These are phyloP conservation scores for Thalassiosira hispida DNA, from an alignment of 352 stramenopile genomes.

Conservation along the genomic window DNA sequence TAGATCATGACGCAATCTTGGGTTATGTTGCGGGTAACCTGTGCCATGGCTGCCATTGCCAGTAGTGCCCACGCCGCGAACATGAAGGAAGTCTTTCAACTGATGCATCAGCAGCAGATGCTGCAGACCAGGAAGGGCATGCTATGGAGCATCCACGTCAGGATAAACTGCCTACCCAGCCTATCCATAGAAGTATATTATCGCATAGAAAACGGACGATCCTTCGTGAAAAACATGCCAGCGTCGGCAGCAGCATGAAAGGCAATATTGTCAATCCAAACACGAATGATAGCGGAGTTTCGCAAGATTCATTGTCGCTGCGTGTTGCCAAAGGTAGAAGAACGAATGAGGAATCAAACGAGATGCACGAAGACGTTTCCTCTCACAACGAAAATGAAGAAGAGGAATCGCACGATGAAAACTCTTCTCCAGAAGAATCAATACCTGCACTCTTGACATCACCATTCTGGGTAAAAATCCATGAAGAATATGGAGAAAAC, in stretches of 20 bases:
- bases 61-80: background rate
- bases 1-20: too few relatives aligned
- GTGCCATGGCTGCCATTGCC: background rate
- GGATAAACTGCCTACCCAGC: constrained; percentile 10
- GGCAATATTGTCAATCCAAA: background rate
- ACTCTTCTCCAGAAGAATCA: background rate
- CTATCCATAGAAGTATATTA: constrained; percentile 29
- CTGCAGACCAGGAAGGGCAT: constrained; percentile 6
- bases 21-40: background rate
- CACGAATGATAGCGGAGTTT: background rate
- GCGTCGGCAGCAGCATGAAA: background rate
- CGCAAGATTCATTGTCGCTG: background rate
- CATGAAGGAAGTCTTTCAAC: constrained; percentile 7
- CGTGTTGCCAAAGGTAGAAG: background rate
- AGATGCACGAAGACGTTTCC: background rate
- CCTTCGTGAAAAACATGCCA: constrained; percentile 1
- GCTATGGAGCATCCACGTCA: background rate
- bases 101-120: constrained; percentile 6
- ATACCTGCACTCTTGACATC: constrained; percentile 19
- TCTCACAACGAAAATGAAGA: background rate
- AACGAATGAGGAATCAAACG: background rate
- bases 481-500: constrained; percentile 37
- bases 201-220: constrained; percentile 16
- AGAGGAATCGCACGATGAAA: background rate
- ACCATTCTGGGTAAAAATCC: constrained; percentile 39